Evolutionary conservation across 208 protist genomes (phyloP).

Genomic region (Leishmania mexicana): DNA sequence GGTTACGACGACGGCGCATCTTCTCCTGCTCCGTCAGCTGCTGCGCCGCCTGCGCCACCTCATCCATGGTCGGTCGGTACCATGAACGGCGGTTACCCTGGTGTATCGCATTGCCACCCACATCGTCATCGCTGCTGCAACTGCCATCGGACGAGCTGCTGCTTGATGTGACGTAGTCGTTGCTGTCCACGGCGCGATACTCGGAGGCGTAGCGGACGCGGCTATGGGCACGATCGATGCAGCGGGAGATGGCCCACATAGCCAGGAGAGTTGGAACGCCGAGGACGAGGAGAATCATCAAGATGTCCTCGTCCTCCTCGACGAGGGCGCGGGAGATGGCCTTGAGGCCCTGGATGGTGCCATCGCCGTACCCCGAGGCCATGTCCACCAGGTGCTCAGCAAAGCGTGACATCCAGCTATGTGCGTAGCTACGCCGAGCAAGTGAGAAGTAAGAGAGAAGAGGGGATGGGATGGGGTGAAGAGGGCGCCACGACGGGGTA

Average conservation of each 20-base stretch:
- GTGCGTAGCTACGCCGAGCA: not conserved
- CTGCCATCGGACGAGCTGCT: slow-evolving; percentile 18
- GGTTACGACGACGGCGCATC: slow-evolving; percentile 5
- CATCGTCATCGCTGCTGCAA: not conserved
- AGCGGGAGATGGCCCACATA: slow-evolving; percentile 17
- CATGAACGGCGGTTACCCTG: not conserved
- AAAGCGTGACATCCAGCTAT: slow-evolving; percentile 6
- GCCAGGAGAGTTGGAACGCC: slow-evolving; percentile 23
- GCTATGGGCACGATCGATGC: slow-evolving; percentile 19
- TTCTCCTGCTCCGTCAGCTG: slow-evolving; percentile 23
- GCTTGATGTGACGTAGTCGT: slow-evolving; percentile 12
- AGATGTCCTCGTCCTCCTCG: slow-evolving; percentile 44
- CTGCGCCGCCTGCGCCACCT: slow-evolving; percentile 22
- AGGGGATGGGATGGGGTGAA: not conserved
- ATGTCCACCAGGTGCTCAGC: slow-evolving; percentile 5
- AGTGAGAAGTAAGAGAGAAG: not conserved
- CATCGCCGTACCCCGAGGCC: not conserved
- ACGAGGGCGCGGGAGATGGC: slow-evolving; percentile 29
- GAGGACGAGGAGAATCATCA: slow-evolving; percentile 33
- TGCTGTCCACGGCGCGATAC: slow-evolving; percentile 21
- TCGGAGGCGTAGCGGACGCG: slow-evolving; percentile 42
- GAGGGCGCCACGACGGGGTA: not conserved
- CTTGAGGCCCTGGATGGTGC: slow-evolving; percentile 16
- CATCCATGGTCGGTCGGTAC: slow-evolving; percentile 25
- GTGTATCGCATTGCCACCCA: not conserved